Evolutionary conservation across 225 moss, liverwort and hornwort species (phyloP).

Genomic region (Ulota crispa): DNA sequence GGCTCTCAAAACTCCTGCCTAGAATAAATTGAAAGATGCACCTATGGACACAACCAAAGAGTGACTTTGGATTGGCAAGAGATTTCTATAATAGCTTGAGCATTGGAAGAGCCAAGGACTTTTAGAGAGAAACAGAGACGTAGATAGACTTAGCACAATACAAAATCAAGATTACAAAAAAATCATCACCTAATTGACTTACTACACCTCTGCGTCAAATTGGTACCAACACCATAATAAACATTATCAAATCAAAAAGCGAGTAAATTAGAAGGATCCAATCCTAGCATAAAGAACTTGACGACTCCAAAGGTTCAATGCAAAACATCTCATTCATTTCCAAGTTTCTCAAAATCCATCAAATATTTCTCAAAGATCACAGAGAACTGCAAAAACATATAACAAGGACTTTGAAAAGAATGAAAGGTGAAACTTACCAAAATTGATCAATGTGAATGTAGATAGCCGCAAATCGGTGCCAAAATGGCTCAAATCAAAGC

Average conservation of each 20-base stretch:
- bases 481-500: conserved; percentile 17
- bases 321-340: conserved; percentile 9
- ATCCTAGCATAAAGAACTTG: neutral
- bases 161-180: conserved; percentile 1
- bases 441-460: neutral
- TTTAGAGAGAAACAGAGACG: neutral
- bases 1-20: neutral
- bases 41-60: neutral
- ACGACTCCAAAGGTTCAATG: neutral
- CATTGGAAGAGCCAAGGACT: neutral
- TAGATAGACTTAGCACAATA: conserved; percentile 5
- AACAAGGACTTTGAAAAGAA: neutral
- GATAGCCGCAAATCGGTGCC: neutral
- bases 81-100: neutral
- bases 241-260: conserved; percentile 10
- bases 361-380: neutral
- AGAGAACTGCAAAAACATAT: neutral
- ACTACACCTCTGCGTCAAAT: conserved; percentile 1
- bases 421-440: conserved; percentile 7
- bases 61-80: neutral
- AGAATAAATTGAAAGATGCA: neutral
- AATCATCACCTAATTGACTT: conserved; percentile 7
- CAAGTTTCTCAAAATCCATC: conserved; percentile 15
- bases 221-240: neutral
- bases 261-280: neutral